phyloP scores from a whole-genome alignment of 306 rosid genomes.

The Castanea sativa region DNA sequence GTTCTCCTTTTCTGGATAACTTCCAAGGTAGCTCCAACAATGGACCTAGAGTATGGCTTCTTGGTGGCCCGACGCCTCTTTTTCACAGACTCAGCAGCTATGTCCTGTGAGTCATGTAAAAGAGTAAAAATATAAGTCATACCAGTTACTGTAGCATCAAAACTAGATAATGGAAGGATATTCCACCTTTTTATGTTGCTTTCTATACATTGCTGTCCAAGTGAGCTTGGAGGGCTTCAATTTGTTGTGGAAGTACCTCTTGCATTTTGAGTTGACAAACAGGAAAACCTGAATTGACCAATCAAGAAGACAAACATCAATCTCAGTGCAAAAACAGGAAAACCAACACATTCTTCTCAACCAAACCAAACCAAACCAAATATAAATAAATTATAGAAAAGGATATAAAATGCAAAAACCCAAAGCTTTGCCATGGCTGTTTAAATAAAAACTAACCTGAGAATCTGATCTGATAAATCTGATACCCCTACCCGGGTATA shows the following conservation, averaged over 20 bases:
- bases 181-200: constrained; percentile 82
- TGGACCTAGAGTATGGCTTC: constrained; percentile 74
- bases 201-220: constrained; percentile 87
- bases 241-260: constrained; percentile 67
- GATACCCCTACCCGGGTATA: constrained; percentile 86
- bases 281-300: constrained; percentile 57
- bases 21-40: constrained; percentile 67
- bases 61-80: constrained; percentile 67
- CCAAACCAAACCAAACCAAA: neutral
- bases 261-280: constrained; percentile 77
- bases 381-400: neutral
- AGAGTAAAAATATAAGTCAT: neutral
- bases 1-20: constrained; percentile 67
- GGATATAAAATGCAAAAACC: neutral
- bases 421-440: neutral
- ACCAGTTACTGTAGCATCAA: neutral
- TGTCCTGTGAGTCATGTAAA: constrained; percentile 35
- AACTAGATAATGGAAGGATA: neutral
- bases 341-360: neutral
- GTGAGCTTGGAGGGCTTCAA: constrained; percentile 89
- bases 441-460: constrained; percentile 45
- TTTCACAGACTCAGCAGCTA: constrained; percentile 71
- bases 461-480: constrained; percentile 81
- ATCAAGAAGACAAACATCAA: neutral
- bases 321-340: neutral